Evolutionary conservation across 139 green algal species (phyloP), one percentile per base, ranked within the genome.

Genomic region (Nannochloris sp.): DNA sequence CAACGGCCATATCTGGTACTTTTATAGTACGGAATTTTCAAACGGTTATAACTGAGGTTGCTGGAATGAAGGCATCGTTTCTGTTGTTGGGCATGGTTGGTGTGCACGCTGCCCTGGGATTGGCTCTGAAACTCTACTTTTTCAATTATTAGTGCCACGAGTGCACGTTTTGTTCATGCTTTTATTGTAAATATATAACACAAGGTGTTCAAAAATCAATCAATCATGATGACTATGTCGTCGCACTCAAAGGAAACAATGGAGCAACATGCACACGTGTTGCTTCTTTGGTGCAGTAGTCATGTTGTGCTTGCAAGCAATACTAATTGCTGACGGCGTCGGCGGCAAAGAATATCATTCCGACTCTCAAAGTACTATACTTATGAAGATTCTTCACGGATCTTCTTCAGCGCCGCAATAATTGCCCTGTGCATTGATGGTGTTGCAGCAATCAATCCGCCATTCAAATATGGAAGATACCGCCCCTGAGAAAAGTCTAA

Each of bases 51-150:
- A 78, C 81, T 43, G 78, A 83, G 29, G 15, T 8, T 58, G 85
- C 82, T 19, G 82, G 80, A 0, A 76, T 79, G 46, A 85, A 77
- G 71, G 81, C 85, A 2, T 44, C 80, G 24, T 64, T 78, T 27
- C 64, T 91, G 50, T 75, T 84, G 46, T 24, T 83, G 2, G 56
- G 59, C 18, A 74, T 92, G 27, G 57, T 75, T 2, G 64, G 23
- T 10, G 46, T 80, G 18, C 87, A 94, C 55, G 48, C 75, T 9
- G 83, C 59, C 0, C 61, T 94, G 55, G 87, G 85, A 7, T 58
- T 94, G n/a, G 75, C 68, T 3, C 70, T 94, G 15, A 84, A 89
- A 64, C 71, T 94, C 7, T 89, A 85, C 72, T 91, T 94, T 50
- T 94, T 94, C 69, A 51, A 74, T 24, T 94, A 88, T 48, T 77